Conservation (phyloP, 805 yeast species). For the Huiozyma sinensis region DNA sequence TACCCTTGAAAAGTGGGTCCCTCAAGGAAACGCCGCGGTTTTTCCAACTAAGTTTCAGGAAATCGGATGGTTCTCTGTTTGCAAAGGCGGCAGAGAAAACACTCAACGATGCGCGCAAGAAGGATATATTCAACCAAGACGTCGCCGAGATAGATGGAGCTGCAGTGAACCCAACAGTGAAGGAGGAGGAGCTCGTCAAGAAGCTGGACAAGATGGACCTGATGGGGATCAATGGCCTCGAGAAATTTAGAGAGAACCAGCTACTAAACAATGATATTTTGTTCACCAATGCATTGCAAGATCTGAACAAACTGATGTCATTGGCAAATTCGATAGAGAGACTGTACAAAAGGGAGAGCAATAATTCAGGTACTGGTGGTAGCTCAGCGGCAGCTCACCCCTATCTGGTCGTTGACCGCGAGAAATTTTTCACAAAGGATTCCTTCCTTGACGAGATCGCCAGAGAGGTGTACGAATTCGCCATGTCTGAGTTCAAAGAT, state of each 20-base stretch:
- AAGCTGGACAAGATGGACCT: constrained; percentile 13
- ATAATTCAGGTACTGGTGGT: too few species aligned
- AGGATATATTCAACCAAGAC: constrained; percentile 19
- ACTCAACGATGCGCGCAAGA: constrained; percentile 32
- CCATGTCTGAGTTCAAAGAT: constrained; percentile 32
- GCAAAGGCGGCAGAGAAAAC: constrained; percentile 35
- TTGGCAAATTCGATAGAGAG: constrained; percentile 63
- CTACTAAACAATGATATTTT: constrained; percentile 50
- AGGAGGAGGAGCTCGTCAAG: background rate
- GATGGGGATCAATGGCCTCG: constrained; percentile 65
- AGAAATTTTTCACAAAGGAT: constrained; percentile 28
- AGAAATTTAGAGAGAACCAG: constrained; percentile 43
- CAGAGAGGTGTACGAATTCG: constrained; percentile 67
- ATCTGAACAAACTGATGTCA: constrained; percentile 65
- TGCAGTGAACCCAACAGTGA: constrained; percentile 4
- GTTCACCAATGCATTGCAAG: constrained; percentile 60
- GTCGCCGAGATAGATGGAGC: constrained; percentile 28
- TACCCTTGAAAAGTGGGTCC: background rate
- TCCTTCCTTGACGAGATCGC: constrained; percentile 59
- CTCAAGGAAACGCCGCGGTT: constrained; percentile 9
- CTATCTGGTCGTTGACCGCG: constrained; percentile 25
- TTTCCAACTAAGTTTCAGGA: constrained; percentile 65
- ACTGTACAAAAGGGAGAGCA: constrained; percentile 29
- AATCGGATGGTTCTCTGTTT: constrained; percentile 52
- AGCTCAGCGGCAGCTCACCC: background rate